These are phyloP conservation scores for Mrakia gelida DNA, from an alignment of 768 basidiomycete genomes.

Conservation along the genomic window DNA sequence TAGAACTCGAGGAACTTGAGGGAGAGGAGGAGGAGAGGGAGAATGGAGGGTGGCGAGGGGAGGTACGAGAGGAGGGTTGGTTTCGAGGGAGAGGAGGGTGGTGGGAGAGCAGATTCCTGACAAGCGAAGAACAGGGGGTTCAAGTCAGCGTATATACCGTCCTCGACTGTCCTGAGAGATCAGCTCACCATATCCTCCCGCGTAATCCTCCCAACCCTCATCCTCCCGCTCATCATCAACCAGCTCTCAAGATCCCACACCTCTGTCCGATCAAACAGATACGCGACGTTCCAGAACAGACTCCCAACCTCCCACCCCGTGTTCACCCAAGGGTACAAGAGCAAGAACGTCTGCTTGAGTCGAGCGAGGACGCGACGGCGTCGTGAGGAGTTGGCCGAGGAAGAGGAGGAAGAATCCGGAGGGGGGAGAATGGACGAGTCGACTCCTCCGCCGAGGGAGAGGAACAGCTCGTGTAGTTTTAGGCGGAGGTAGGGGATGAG, in stretches of 20 bases:
- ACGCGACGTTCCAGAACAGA: slow-evolving; percentile 76
- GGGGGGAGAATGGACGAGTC: not conserved
- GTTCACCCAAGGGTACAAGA: slow-evolving; percentile 76
- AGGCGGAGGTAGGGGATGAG: slow-evolving; percentile 24
- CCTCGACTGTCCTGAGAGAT: not conserved
- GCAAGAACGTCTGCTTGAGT: slow-evolving; percentile 53
- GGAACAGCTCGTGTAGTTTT: slow-evolving; percentile 26
- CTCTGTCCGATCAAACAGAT: slow-evolving; percentile 79
- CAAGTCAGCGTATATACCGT: no score
- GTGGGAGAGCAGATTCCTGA: slow-evolving; percentile 30
- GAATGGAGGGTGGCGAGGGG: slow-evolving; percentile 44
- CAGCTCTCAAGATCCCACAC: slow-evolving; percentile 88
- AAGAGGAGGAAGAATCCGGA: not conserved
- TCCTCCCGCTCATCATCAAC: slow-evolving; percentile 60
- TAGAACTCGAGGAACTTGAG: slow-evolving; percentile 98
- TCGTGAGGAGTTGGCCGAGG: not conserved
- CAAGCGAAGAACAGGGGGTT: not conserved
- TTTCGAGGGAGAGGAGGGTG: no score
- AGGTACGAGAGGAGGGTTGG: not conserved
- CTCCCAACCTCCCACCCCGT: slow-evolving; percentile 73
- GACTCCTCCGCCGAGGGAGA: not conserved
- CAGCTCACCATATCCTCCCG: slow-evolving; percentile 69
- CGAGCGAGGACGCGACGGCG: not conserved
- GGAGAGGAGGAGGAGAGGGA: slow-evolving; percentile 88
- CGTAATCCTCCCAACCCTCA: slow-evolving; percentile 74